Evolutionary conservation across 768 basidiomycete genomes (phyloP).

Genomic region (Auricularia heimuer): DNA sequence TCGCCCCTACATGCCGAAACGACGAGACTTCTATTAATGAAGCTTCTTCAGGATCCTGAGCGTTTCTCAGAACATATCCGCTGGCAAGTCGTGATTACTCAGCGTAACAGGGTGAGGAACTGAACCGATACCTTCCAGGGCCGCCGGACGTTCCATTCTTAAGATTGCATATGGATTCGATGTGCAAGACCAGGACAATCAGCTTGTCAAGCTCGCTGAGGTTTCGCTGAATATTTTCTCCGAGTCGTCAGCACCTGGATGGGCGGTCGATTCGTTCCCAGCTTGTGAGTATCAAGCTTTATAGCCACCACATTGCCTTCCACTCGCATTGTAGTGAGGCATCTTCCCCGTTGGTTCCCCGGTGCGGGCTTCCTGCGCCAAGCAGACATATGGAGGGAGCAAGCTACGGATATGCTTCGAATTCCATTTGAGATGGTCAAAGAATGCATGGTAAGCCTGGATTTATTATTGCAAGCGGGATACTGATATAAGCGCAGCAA

Average conservation of each 20-base stretch:
- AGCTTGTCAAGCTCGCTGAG: slow-evolving; percentile 7
- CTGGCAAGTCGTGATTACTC: not conserved
- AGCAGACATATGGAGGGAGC: slow-evolving; percentile 8
- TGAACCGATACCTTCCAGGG: not conserved
- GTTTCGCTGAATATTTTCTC: slow-evolving; percentile 2
- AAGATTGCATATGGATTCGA: slow-evolving; percentile 17
- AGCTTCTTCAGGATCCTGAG: not conserved
- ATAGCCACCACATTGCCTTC: too few species aligned
- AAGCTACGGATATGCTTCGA: not conserved
- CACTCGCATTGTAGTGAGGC: slow-evolving; percentile 9
- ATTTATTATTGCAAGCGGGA: not conserved
- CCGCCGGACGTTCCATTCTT: slow-evolving; percentile 8
- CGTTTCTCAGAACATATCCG: not conserved
- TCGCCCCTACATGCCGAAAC: not conserved
- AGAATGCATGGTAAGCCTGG: slow-evolving; percentile 7
- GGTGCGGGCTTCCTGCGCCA: slow-evolving; percentile 13
- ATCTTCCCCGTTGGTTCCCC: slow-evolving; percentile 18
- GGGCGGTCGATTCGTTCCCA: slow-evolving; percentile 3
- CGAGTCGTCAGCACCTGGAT: not conserved
- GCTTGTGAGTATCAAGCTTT: not conserved
- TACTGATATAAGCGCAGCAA: not conserved
- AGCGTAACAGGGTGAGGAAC: not conserved
- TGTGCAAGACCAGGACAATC: slow-evolving; percentile 10
- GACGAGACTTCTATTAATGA: not conserved
- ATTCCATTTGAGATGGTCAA: slow-evolving; percentile 9